Base-by-base conservation (phyloP, 371 early-diverging fungal genomes). In the Neoconidiobolus thromboides region DNA sequence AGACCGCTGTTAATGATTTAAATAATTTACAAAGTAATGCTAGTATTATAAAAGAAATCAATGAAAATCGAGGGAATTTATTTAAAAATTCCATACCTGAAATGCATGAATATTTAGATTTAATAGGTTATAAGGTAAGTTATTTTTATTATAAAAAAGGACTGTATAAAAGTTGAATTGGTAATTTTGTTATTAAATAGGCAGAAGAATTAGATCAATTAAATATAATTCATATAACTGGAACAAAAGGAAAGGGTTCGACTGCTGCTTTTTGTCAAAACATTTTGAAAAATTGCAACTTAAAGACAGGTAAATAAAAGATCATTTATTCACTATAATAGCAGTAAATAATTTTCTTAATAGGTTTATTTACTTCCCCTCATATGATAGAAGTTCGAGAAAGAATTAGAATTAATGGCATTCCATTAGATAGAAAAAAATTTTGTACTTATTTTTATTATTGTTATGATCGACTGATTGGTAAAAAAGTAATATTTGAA, bases 351-450 rank as follows among this genome's bases (percentile, higher is more conserved):
- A 2, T 62, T 9, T 9, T 9, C 26, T 26, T 26, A 5, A 53
- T 72, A 68, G 89, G 89, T 4, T 68, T 94, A 44, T 97, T 81
- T 65, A 92, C 96, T 3, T 93, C 93, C 0, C 97, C 97, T 14
- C 97, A 96, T 66, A 65, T 96, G 63, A 77, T 87, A 48, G 81
- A 89, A 58, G 93, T 89, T 9, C 82, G 94, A 39, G 98, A 97
- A 68, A 79, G 98, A 39, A 93, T 97, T 60, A 77, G 93, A 49
- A 87, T 96, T 67, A 77, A 94, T 66, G 95, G 96, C 0, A 66
- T 56, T 15, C 93, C 95, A 2, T 69, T 97, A 2, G 73, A 77
- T 6, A 74, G 81, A 53, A 79, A 80, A 1, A 43, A 69, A 40
- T 96, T 95, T 76, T 79, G 88, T 4, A 76, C 85, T 63, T 87